Base-by-base conservation (phyloP, 2,329 filamentous ascomycete species). In the Gliomastix tumulicola region DNA sequence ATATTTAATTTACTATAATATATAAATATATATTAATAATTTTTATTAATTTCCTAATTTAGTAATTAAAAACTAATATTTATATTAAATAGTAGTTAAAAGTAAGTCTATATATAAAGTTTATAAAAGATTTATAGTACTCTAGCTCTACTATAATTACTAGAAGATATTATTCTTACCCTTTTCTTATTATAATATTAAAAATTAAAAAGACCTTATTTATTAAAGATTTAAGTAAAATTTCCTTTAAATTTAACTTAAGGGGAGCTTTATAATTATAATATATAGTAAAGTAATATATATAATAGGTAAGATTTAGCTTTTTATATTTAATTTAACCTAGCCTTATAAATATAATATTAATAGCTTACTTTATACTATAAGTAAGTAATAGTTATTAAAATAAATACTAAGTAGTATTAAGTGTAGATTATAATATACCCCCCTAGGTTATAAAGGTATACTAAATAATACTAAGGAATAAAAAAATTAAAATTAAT, bases 141-240 rank as follows among this genome's bases (percentile, higher is more conserved):
- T 25, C n/a, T 25, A 25, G n/a, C 22, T 25, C 9, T 25, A 25
- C n/a, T n/a, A n/a, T n/a, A n/a, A n/a, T n/a, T n/a, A n/a, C n/a
- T n/a, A n/a, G n/a, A n/a, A n/a, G n/a, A n/a, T n/a, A n/a, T n/a
- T n/a, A n/a, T 9, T 25, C 9, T 23, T 35, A 8, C 13, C 9
- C 17, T 7, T 7, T 35, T 23, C 8, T 23, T 23, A 16, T 18
- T 7, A 7, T 23, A 11, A 25, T 25, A 25, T 25, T 23, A 35
- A 10, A 35, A 10, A 35, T 15, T 11, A 33, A 18, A 9, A 21
- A 11, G 15, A 21, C 17, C 10, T 21, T 6, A 13, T 19, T 13
- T 21, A 37, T 12, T 32, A 32, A n/a, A 19, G 19, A 32, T 31
- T 27, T 37, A 32, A 21, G 9, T 19, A 34, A 20, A 10, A 16